A percentile compares a stretch with the other conserved stretches of the same genome.
phyloP scores from a whole-genome alignment of 2,329 filamentous ascomycete genomes.

The Trichoderma citrinoviride region DNA sequence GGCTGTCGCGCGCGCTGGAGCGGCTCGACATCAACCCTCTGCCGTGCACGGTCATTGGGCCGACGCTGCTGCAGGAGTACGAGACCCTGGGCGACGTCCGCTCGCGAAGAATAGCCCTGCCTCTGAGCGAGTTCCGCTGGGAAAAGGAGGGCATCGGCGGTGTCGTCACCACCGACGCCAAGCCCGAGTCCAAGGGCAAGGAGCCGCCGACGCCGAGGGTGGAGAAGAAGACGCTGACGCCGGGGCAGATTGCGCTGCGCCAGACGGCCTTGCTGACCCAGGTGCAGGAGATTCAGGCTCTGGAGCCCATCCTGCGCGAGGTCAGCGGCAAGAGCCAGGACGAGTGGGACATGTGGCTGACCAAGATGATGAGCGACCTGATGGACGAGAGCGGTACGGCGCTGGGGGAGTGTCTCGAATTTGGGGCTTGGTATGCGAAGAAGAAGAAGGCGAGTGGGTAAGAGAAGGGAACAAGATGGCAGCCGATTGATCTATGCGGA shows the following conservation, averaged over 20 bases:
- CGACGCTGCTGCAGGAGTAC: slow-evolving; percentile 78
- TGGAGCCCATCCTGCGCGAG: slow-evolving; percentile 80
- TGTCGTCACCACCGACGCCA: slow-evolving; percentile 59
- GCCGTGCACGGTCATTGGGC: slow-evolving; percentile 73
- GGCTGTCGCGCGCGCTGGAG: slow-evolving; percentile 75
- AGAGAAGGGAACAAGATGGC: neutral
- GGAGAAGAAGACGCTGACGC: slow-evolving; percentile 53
- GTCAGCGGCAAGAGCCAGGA: slow-evolving; percentile 83
- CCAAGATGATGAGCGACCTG: slow-evolving; percentile 81
- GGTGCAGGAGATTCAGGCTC: slow-evolving; percentile 77
- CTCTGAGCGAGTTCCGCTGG: slow-evolving; percentile 81
- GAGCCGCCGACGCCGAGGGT: slow-evolving; percentile 33
- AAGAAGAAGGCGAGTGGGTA: slow-evolving; percentile 49
- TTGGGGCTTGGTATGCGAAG: slow-evolving; percentile 85
- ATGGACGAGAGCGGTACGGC: slow-evolving; percentile 74
- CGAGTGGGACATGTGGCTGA: slow-evolving; percentile 89
- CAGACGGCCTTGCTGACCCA: slow-evolving; percentile 78
- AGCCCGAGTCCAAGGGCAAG: slow-evolving; percentile 52
- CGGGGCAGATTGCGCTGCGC: slow-evolving; percentile 70
- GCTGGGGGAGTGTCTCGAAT: slow-evolving; percentile 81
- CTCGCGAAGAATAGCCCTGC: slow-evolving; percentile 79
- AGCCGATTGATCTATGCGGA: no score
- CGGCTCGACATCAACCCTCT: slow-evolving; percentile 65
- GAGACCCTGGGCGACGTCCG: slow-evolving; percentile 67
- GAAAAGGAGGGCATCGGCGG: slow-evolving; percentile 72